Percentiles rank a stretch among this genome's conserved stretches.
phyloP scores from a whole-genome alignment of 2,329 filamentous ascomycete species.

The Aspergillus novofumigatus region DNA sequence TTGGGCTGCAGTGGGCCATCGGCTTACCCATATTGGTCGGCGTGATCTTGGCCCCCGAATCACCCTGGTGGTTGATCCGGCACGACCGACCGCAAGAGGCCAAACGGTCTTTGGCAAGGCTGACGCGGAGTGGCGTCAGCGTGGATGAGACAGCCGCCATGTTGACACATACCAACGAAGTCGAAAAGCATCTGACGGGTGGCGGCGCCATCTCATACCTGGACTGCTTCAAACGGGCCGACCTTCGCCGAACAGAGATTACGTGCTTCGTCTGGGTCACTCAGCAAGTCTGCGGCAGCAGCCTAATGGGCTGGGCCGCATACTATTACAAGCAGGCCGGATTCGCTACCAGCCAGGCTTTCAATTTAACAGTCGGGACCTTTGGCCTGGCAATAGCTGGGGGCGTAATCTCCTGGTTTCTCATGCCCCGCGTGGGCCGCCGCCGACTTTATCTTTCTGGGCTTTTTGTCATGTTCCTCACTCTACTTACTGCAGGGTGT shows the following conservation, averaged over 20 bases:
- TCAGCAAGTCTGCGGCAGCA: conserved; percentile 28
- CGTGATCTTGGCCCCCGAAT: conserved; percentile 28
- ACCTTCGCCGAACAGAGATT: conserved; percentile 41
- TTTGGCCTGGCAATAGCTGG: conserved; percentile 57
- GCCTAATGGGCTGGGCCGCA: conserved; percentile 31
- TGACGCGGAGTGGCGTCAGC: conserved; percentile 26
- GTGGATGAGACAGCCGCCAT: conserved; percentile 30
- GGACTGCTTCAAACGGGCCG: conserved; percentile 27
- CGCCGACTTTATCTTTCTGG: conserved; percentile 37
- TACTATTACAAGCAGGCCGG: conserved; percentile 38
- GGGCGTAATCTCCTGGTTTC: conserved; percentile 48
- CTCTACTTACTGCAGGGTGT: conserved; percentile 14
- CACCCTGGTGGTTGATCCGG: conserved; percentile 39
- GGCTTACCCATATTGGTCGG: conserved; percentile 16
- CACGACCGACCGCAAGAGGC: conserved; percentile 34
- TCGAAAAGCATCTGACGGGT: conserved; percentile 17
- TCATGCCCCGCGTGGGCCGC: conserved; percentile 36
- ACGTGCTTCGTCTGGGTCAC: conserved; percentile 33
- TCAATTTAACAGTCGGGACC: conserved; percentile 47
- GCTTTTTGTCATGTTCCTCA: conserved; percentile 14
- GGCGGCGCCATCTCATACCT: conserved; percentile 19
- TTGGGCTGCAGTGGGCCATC: conserved; percentile 33
- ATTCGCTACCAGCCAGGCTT: conserved; percentile 27
- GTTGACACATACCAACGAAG: conserved; percentile 36
- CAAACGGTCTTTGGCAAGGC: conserved; percentile 22